Evolutionary conservation across 768 basidiomycete species (phyloP).

Genomic region (Trametes cinnabarina): DNA sequence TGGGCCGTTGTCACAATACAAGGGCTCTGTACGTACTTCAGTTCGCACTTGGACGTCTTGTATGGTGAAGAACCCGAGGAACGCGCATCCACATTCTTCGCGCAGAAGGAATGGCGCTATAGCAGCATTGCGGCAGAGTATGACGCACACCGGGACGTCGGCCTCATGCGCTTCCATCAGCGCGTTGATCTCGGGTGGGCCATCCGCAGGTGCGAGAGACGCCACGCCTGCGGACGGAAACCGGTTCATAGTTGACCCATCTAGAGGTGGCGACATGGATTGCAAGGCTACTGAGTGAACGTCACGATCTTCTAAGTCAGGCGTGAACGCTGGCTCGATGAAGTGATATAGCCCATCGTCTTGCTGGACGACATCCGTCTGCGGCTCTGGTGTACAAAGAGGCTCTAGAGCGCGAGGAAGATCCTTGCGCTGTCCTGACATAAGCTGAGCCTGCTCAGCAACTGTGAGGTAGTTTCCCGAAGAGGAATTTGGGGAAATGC

Average conservation of each 20-base stretch:
- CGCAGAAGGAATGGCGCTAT: background rate
- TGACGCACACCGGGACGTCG: background rate
- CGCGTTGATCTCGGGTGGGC: conserved; percentile 3
- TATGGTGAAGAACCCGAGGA: conserved; percentile 8
- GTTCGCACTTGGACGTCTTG: background rate
- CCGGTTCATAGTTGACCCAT: background rate
- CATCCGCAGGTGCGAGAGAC: background rate
- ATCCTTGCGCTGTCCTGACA: no score
- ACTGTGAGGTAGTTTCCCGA: background rate
- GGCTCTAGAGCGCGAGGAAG: no score
- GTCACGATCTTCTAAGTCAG: no score
- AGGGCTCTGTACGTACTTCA: background rate
- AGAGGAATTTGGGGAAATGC: no score
- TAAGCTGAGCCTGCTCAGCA: no score
- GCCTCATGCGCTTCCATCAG: background rate
- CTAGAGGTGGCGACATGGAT: no score
- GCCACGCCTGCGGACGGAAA: background rate
- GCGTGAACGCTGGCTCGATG: no score
- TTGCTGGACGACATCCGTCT: no score
- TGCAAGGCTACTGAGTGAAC: no score
- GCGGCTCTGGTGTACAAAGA: no score
- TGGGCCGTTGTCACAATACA: background rate
- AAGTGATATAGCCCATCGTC: no score
- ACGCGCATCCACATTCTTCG: conserved; percentile 1
- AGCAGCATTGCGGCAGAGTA: background rate